Percentiles rank a stretch among this genome's conserved stretches.
Conservation (phyloP, 164 flowering plant genomes). For the Chimonanthus praecox region DNA sequence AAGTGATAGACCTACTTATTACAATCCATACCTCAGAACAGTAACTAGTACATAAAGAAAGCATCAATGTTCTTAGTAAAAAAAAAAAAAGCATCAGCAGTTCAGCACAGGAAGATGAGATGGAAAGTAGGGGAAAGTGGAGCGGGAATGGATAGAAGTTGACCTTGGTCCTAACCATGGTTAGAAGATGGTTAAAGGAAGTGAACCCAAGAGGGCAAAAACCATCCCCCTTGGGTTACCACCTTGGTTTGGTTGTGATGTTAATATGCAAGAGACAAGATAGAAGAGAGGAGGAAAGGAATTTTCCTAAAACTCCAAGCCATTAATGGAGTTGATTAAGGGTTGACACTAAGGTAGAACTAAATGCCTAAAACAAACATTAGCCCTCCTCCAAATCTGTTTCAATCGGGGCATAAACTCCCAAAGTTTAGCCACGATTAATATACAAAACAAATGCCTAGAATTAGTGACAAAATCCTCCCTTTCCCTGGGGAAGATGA, state of each 20-base stretch:
- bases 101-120: not conserved
- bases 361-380: conserved; percentile 26
- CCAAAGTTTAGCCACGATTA: conserved; percentile 38
- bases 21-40: conserved; percentile 5
- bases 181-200: conserved; percentile 18
- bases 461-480: conserved; percentile 18
- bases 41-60: not conserved
- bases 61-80: not conserved
- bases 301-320: conserved; percentile 17
- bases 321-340: conserved; percentile 39
- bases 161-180: conserved; percentile 14
- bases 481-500: conserved; percentile 38
- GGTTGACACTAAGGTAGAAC: conserved; percentile 18
- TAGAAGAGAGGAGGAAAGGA: not conserved
- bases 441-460: conserved; percentile 29
- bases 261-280: not conserved
- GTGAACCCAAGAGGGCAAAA: conserved; percentile 59
- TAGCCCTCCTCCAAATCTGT: conserved; percentile 24
- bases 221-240: conserved; percentile 50
- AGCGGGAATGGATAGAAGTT: not conserved
- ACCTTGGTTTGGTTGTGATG: conserved; percentile 16
- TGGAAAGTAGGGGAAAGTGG: conserved; percentile 1
- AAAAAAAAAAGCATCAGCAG: not conserved
- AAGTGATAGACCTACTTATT: conserved; percentile 9
- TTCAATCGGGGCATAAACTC: conserved; percentile 32